phyloP scores from a whole-genome alignment of 768 basidiomycete species.

The Mycena indigotica region DNA sequence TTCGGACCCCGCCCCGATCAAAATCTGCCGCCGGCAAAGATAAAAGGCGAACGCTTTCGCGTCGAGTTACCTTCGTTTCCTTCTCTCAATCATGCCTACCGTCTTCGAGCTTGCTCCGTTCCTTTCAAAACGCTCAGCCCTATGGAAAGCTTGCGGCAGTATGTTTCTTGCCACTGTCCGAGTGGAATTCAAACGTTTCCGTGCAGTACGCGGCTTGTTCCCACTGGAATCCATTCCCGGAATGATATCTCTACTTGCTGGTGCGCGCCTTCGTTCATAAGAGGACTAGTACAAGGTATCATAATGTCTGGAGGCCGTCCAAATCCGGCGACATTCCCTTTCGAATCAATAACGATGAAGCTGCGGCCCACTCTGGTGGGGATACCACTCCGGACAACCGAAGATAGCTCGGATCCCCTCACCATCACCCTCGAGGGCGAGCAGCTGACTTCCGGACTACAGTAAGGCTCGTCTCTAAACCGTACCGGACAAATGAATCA shows the following conservation, averaged over 20 bases:
- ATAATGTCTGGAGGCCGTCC: constrained; percentile 32
- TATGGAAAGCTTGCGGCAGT: constrained; percentile 23
- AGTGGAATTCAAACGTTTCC: neutral
- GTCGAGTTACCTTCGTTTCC: neutral
- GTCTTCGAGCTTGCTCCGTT: constrained; percentile 17
- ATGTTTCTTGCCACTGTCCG: neutral
- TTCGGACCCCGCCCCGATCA: no score
- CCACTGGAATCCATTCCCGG: constrained; percentile 44
- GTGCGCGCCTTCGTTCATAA: constrained; percentile 31
- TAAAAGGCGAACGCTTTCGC: neutral
- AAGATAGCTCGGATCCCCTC: constrained; percentile 15
- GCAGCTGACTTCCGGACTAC: constrained; percentile 41
- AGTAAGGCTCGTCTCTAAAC: constrained; percentile 21
- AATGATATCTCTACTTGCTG: constrained; percentile 34
- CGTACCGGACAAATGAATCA: no score
- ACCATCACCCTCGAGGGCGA: constrained; percentile 35
- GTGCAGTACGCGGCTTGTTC: constrained; percentile 46
- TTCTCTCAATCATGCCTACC: neutral
- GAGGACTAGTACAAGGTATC: neutral
- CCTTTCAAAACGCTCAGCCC: constrained; percentile 6
- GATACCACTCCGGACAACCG: constrained; percentile 12
- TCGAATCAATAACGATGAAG: constrained; percentile 36
- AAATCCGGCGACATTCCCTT: constrained; percentile 48
- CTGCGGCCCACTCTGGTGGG: constrained; percentile 33
- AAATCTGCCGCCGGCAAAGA: neutral